Base-by-base conservation (phyloP, 2,329 filamentous ascomycete species). In the Pseudogymnoascus sp. region DNA sequence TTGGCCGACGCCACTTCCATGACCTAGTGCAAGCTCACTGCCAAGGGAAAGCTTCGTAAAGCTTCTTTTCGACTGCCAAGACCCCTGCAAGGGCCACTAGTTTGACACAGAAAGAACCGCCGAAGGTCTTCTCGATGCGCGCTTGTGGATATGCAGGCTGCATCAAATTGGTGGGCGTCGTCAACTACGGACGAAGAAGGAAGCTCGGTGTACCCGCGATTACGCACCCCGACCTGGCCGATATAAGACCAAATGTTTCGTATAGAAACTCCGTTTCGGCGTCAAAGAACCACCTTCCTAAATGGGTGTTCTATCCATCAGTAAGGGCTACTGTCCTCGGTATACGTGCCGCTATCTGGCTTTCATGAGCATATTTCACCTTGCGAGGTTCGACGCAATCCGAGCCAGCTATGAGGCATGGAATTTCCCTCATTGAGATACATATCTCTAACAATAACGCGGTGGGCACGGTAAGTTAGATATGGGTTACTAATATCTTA, bases 1-100 rank as follows among this genome's bases (percentile, higher is more conserved):
- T 53, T 53, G 47, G 47, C 47, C 47, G 47, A 53, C 47, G 47
- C 47, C 47, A 53, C 47, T 31, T 53, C 47, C 47, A 53, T 11
- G n/a, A 31, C 29, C 24, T 53, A 53, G 26, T 10, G 24, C 26
- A 53, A 16, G 7, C 14, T 53, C 47, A 16, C 26, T 26, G 47
- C 26, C 47, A 53, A 53, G 47, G 26, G 24, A 53, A 53, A 53
- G 47, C 47, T 31, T 31, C 47, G 8, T 11, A 53, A 53, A 53
- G 47, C 47, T 53, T 53, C 47, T 53, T 53, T 31, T 10, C 14
- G 26, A 31, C 29, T 53, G 47, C 26, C 47, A 8, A 31, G 47
- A 31, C 47, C 24, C 24, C 16, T 31, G 26, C 8, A 29, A 6
- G 8, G 47, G 47, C 24, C 26, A 31, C 14, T 53, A 14, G 8